Conservation (phyloP, 106 monocot genomes). For the Iris macrosiphon region DNA sequence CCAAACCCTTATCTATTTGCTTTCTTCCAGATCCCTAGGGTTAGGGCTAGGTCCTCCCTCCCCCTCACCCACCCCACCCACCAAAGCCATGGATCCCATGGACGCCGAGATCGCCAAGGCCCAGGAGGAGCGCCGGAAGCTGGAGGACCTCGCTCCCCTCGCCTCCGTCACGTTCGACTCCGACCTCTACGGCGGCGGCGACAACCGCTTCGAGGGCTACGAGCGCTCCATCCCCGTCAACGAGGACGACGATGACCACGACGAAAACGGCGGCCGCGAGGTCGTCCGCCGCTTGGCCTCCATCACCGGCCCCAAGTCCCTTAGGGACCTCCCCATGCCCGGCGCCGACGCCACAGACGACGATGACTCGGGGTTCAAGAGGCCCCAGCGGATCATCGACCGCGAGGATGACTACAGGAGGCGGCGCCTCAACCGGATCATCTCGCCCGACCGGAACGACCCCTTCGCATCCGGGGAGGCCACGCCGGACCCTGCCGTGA, state of each 20-base stretch:
- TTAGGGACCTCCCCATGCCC: constrained; percentile 42
- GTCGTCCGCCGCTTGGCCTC: constrained; percentile 64
- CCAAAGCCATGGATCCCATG: constrained; percentile 30
- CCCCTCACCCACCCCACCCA: too few relatives aligned
- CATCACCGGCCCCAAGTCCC: constrained; percentile 59
- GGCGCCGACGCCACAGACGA: constrained; percentile 31
- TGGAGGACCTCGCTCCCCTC: constrained; percentile 77
- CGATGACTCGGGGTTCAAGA: constrained; percentile 44
- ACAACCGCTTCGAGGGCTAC: constrained; percentile 80
- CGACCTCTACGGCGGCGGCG: constrained; percentile 71
- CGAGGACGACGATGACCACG: constrained; percentile 71
- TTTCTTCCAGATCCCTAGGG: not conserved
- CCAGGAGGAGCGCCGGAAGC: constrained; percentile 75
- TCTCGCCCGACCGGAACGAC: constrained; percentile 79
- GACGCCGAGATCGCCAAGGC: constrained; percentile 71
- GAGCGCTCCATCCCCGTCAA: constrained; percentile 69
- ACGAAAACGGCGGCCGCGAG: constrained; percentile 21
- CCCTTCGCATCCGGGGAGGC: constrained; percentile 73
- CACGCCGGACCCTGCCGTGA: constrained; percentile 65
- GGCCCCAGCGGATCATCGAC: constrained; percentile 67
- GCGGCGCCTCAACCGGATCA: constrained; percentile 54
- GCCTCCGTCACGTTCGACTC: constrained; percentile 70
- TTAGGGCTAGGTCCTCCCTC: too few relatives aligned
- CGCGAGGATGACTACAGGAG: constrained; percentile 87
- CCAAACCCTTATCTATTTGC: not conserved